These are phyloP conservation scores for Albatrellus sp. DNA, from an alignment of 1,284 basidiomycete genomes.

Conservation along the genomic window DNA sequence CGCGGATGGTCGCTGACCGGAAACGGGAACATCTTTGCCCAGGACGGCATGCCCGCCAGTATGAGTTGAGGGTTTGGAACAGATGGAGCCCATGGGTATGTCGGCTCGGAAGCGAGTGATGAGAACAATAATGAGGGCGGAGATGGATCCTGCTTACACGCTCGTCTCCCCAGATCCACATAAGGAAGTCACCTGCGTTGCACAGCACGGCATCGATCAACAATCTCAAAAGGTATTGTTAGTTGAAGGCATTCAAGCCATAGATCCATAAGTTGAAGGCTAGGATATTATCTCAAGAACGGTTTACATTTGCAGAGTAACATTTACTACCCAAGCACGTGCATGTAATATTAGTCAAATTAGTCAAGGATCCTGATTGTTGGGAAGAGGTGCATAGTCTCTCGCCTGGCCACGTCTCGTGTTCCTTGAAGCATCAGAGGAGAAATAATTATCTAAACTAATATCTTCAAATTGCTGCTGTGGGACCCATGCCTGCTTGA, in stretches of 20 bases:
- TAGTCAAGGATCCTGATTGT: background rate
- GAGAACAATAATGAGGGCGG: background rate
- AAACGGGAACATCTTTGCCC: slow-evolving; percentile 12
- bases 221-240: no score
- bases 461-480: slow-evolving; percentile 39
- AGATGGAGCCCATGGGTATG: slow-evolving; percentile 48
- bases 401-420: slow-evolving; percentile 4
- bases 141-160: background rate
- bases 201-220: no score
- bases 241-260: no score
- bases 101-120: slow-evolving; percentile 1
- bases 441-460: slow-evolving; percentile 27
- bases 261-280: no score
- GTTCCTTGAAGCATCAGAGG: slow-evolving; percentile 13
- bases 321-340: no score
- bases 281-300: no score
- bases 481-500: slow-evolving; percentile 47
- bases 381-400: slow-evolving; percentile 23
- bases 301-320: no score
- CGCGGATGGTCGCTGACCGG: background rate
- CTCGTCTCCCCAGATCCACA: background rate
- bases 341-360: no score
- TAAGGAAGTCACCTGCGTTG: no score
- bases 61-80: slow-evolving; percentile 44
- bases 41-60: slow-evolving; percentile 44